phyloP scores from a whole-genome alignment of 2,329 filamentous ascomycete genomes.

The Pseudodiploospora longispora region DNA sequence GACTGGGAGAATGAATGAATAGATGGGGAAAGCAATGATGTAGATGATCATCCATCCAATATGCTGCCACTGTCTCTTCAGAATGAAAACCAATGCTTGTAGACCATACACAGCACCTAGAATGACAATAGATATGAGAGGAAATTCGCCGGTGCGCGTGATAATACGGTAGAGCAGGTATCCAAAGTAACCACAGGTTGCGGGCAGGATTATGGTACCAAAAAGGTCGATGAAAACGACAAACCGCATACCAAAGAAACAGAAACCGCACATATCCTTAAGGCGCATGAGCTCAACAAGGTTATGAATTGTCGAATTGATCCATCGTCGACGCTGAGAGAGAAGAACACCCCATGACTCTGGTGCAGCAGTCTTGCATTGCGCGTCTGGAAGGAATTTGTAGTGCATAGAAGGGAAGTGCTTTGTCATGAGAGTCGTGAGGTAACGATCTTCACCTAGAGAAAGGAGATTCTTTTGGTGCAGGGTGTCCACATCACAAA shows the following conservation, averaged over 20 bases:
- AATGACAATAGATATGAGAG: slow-evolving; percentile 80
- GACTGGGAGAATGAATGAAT: slow-evolving; percentile 80
- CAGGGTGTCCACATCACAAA: slow-evolving; percentile 84
- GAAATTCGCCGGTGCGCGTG: slow-evolving; percentile 64
- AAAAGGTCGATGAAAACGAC: slow-evolving; percentile 91
- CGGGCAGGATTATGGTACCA: slow-evolving; percentile 85
- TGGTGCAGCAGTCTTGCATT: slow-evolving; percentile 86
- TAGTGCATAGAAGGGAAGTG: slow-evolving; percentile 92
- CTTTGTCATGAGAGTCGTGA: slow-evolving; percentile 97
- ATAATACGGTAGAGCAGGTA: slow-evolving; percentile 81
- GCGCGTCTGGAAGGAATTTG: slow-evolving; percentile 92
- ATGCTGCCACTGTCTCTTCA: slow-evolving; percentile 97
- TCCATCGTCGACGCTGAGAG: slow-evolving; percentile 98
- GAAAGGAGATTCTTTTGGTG: slow-evolving; percentile 95
- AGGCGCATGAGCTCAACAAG: slow-evolving; percentile 82
- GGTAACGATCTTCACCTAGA: slow-evolving; percentile 91
- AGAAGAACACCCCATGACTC: slow-evolving; percentile 90
- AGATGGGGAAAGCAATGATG: slow-evolving; percentile 88
- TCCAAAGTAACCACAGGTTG: slow-evolving; percentile 76
- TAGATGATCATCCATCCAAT: slow-evolving; percentile 99
- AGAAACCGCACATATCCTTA: slow-evolving; percentile 95
- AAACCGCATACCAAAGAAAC: slow-evolving; percentile 97
- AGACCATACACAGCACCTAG: slow-evolving; percentile 89
- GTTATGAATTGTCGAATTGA: slow-evolving; percentile 98
- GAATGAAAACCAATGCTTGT: slow-evolving; percentile 90